phyloP scores from a whole-genome alignment of 495 filamentous ascomycete species.

The Glutinoglossum americanum region DNA sequence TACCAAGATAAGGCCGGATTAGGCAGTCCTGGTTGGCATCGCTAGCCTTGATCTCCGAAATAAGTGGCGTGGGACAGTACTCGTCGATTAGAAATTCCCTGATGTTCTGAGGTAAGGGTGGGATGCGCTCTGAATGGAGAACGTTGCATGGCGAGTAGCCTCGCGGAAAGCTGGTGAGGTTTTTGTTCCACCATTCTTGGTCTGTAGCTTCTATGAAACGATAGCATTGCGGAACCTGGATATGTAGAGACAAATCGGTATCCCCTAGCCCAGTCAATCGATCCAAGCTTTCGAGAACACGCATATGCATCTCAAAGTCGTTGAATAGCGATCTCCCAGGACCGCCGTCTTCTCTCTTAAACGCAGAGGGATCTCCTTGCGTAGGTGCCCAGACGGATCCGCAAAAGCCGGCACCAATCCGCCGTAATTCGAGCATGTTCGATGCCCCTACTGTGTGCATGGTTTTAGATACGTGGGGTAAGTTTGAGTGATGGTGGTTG shows the following conservation, averaged over 20 bases:
- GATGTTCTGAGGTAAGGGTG: conserved; percentile 12
- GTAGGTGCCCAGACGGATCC: background rate
- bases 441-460: background rate
- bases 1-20: conserved; percentile 24
- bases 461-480: background rate
- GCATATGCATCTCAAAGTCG: conserved; percentile 18
- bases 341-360: conserved; percentile 19
- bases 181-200: conserved; percentile 16
- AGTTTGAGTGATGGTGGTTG: background rate
- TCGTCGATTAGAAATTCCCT: conserved; percentile 15
- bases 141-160: conserved; percentile 19
- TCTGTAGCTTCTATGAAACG: conserved; percentile 7
- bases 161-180: conserved; percentile 13
- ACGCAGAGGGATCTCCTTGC: background rate
- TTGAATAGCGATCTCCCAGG: conserved; percentile 16
- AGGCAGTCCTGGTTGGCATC: conserved; percentile 22
- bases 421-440: background rate
- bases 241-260: background rate
- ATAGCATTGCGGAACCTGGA: conserved; percentile 8
- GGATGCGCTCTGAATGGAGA: conserved; percentile 21
- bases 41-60: conserved; percentile 12
- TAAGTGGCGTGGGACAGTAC: conserved; percentile 15
- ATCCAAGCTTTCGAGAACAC: conserved; percentile 6
- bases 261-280: background rate
- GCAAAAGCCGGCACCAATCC: background rate